Evolutionary conservation across 805 yeast genomes (phyloP), one percentile per base, ranked within the genome.

Genomic region (Metschnikowia peoriensis): DNA sequence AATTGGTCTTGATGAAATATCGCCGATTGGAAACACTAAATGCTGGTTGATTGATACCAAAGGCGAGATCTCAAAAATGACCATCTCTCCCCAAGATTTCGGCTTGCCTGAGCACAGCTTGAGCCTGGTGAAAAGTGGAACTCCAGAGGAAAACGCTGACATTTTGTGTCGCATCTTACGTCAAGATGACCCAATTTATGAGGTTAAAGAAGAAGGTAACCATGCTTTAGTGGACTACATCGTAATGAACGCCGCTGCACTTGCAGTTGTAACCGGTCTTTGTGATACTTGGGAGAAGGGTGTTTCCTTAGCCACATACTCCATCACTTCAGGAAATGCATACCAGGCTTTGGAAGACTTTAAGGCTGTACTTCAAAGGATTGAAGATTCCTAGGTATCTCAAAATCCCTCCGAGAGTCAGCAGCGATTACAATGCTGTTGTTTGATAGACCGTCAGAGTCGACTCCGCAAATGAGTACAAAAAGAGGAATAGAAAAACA

Each of bases 1-100:
- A 49, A 82, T 88, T 46, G 97, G 97, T 0, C 74, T 94, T 32
- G 99, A 94, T 66, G 99, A 94, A 71, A 88, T 94, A 37, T 86
- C 97, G 1, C 97, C 97, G 2, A 82, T 86, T 32, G 98, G 97
- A 0, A 69, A 74, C 50, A 86, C 97, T 2, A 81, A 82, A 51
- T 82, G 86, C 55, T 94, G 99, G 99, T 74, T 78, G 48, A 80
- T 86, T 1, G 75, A 74, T 47, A 62, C 65, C 12, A 65, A 74
- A 1, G 81, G 78, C 0, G 62, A 67, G 22, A 73, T 82, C 28
- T 68, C 75, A 8, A 69, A 69, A 16, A 76, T 77, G 44, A 74
- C 70, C 41, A 58, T 88, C 2, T 72, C 77, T 9, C 98, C 99
- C 1, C 65, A 71, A 22, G 96, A 91, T 70, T 94, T 94, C 63